Evolutionary conservation across 2,329 filamentous ascomycete genomes (phyloP), one percentile per base, ranked within the genome.

Genomic region (Aspergillus brunneoviolaceus): DNA sequence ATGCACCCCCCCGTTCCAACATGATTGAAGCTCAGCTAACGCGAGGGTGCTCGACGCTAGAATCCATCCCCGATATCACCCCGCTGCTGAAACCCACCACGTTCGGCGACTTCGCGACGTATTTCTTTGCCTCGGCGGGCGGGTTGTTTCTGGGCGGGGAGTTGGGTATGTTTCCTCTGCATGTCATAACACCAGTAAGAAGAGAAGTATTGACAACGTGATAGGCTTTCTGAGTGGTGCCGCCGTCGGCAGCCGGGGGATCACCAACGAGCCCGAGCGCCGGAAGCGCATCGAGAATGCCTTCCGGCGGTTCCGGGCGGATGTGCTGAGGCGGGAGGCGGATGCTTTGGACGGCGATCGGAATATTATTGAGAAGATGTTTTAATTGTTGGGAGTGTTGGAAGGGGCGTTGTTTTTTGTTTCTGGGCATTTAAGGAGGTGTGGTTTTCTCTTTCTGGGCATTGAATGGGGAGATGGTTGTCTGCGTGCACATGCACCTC

Each of bases 81-180:
- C 80, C 80, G 0, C 68, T 85, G 42, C 65, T 89, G 47, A 80
- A 82, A 49, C 87, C 87, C 0, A 84, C 83, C 2, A 77, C 77
- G 0, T 68, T 84, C 52, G 86, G 86, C 14, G 87, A 90, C 63
- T 70, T 86, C 29, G 83, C 85, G 3, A 85, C 87, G 0, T 89
- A 87, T 68, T 82, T 84, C 62, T 83, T 89, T 68, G 86, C 89
- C 51, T 82, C 82, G 0, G 69, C 83, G 0, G 87, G 85, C 14
- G 87, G 87, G 0, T 70, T 89, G 5, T 86, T 90, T 62, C 63
- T 90, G 5, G 87, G 87, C 7, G 87, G 87, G 7, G 87, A 90
- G 74, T 74, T 81, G 12, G 73, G 71, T 70, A 67, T 47, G 65
- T 35, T 23, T 23, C 23, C 23, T 23, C 23, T 23, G 23, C 23